Conservation (phyloP, 371 early-diverging fungal species). For the Catenaria anguillulae region DNA sequence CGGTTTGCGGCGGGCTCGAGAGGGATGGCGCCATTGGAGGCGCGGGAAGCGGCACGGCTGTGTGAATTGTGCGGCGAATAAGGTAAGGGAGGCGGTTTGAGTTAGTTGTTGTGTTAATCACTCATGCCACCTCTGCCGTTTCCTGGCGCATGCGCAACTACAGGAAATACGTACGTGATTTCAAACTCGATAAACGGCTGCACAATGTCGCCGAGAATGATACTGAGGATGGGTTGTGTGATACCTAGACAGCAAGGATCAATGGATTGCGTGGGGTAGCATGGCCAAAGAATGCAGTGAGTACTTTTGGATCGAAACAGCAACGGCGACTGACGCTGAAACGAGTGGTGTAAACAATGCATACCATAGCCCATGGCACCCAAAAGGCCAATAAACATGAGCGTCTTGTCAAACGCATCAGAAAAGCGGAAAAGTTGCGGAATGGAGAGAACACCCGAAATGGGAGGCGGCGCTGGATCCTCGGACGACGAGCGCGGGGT, state of each 20-base stretch:
- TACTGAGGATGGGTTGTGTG: neutral
- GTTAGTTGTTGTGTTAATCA: no score
- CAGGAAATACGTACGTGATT: no score
- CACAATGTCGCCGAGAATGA: conserved; percentile 6
- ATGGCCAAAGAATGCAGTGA: conserved; percentile 6
- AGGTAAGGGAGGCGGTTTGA: no score
- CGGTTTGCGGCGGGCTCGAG: neutral
- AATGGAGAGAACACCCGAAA: no score
- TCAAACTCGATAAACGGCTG: conserved; percentile 1
- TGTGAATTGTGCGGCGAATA: no score
- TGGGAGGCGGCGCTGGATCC: neutral
- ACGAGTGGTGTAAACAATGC: conserved; percentile 4
- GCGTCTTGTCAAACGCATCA: neutral
- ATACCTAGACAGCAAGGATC: conserved; percentile 40
- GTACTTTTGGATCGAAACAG: conserved; percentile 8
- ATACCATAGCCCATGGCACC: neutral
- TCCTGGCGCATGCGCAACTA: no score
- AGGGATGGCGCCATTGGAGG: no score
- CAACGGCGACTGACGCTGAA: neutral
- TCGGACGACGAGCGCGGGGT: no score
- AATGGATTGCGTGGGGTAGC: conserved; percentile 43
- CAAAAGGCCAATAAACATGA: neutral
- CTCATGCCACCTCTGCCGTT: no score
- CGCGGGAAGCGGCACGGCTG: no score
- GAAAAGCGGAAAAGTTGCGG: neutral